Evolutionary conservation across 2,329 filamentous ascomycete genomes (phyloP), one percentile per base, ranked within the genome.

Genomic region (Paraphaeosphaeria sporulosa): DNA sequence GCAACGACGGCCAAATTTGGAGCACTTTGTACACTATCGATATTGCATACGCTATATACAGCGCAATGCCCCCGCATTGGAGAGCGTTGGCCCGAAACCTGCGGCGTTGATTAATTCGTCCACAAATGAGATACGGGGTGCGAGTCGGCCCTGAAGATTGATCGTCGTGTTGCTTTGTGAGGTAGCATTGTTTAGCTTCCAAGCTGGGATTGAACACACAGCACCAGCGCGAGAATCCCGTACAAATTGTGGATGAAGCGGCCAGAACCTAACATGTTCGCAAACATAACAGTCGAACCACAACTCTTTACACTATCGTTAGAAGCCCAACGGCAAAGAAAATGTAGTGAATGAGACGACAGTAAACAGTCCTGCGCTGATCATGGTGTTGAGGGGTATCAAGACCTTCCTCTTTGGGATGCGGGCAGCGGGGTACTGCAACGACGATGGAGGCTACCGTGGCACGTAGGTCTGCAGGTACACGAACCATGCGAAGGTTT

Each of bases 341-440:
- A 27, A 6, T 27, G 5, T 9, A 44, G 42, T 23, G 7, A 21
- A 21, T 8, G 12, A 44, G 19, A 7, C 10, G n/a, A 21, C 42
- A 9, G 10, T 21, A 9, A 44, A 23, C 7, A 10, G 19, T 44
- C 8, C 3, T 23, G 9, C n/a, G 42, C 42, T 44, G 42, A 23
- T 23, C 42, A 34, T 21, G 27, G 6, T 49, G 47, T 21, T 32
- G 21, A 42, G 38, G 17, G 2, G 50, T 30, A n/a, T 42, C 36
- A 1, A 30, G 50, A 52, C 50, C 50, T 52, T 52, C 50, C 50
- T 43, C 13, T 52, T 52, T 21, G 21, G 50, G 50, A 42, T 27
- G 34, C 23, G 23, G 21, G 50, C 23, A 52, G 50, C 50, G 50
- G 50, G 50, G 50, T 43, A 42, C 23, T 42, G 38, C 34, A 19